Percentiles rank a stretch among this genome's conserved stretches.
Conservation (phyloP, 345 rosid species). For the Odontarrhena argentea region DNA sequence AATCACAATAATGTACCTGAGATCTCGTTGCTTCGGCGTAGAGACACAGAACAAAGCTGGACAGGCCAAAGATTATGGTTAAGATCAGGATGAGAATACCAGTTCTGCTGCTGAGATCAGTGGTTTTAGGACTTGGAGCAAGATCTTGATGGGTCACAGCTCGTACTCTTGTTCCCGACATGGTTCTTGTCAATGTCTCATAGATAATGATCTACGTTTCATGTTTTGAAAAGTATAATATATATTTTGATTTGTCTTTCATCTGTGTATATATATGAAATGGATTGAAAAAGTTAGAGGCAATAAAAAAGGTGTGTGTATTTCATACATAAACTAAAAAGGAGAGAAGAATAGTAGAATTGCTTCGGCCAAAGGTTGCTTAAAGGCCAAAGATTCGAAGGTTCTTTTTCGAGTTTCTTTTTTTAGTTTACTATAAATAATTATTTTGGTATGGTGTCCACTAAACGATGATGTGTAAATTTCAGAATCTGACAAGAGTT, state of each 20-base stretch:
- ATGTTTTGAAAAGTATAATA: constrained; percentile 8
- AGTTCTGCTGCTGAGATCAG: constrained; percentile 74
- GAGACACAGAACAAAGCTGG: constrained; percentile 81
- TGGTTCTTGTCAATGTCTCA: constrained; percentile 19
- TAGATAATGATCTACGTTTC: constrained; percentile 11
- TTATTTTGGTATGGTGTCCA: constrained; percentile 37
- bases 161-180: constrained; percentile 52
- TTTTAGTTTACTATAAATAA: neutral
- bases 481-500: constrained; percentile 26
- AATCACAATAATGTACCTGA: constrained; percentile 50
- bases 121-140: constrained; percentile 51
- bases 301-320: constrained; percentile 24
- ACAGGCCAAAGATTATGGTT: constrained; percentile 69
- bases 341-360: constrained; percentile 49
- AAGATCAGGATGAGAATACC: constrained; percentile 52
- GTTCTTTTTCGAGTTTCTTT: constrained; percentile 32
- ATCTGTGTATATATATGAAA: constrained; percentile 24
- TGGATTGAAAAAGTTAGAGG: constrained; percentile 14
- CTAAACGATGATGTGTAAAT: constrained; percentile 30
- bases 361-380: constrained; percentile 94
- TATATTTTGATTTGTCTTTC: constrained; percentile 13
- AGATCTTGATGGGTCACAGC: constrained; percentile 91
- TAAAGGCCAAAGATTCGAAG: constrained; percentile 74
- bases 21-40: constrained; percentile 89
- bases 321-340: constrained; percentile 3